A percentile compares a stretch with the other conserved stretches of the same genome.
Evolutionary conservation across 2,329 filamentous ascomycete species (phyloP).

Genomic region (Knufia fluminis): DNA sequence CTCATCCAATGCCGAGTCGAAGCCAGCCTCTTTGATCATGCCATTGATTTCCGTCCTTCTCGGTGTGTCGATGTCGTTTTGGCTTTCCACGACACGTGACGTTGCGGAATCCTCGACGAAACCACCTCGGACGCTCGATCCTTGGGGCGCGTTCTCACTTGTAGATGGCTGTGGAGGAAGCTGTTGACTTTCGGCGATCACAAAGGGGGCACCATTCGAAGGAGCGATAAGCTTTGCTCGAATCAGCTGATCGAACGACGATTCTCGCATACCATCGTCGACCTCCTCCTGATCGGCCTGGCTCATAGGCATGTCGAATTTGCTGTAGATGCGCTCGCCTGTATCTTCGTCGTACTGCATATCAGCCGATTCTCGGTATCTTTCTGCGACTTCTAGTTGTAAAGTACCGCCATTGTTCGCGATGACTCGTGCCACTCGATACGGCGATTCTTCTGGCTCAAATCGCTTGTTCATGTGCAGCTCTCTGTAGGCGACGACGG

Average conservation of each 20-base stretch:
- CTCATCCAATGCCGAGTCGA: conserved; percentile 37
- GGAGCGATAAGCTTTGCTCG: conserved; percentile 54
- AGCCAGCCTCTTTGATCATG: conserved; percentile 42
- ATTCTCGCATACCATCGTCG: conserved; percentile 52
- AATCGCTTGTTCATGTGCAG: conserved; percentile 40
- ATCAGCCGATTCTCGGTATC: conserved; percentile 50
- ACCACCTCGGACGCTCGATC: conserved; percentile 5
- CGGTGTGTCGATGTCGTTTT: conserved; percentile 26
- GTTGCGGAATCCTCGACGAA: conserved; percentile 4
- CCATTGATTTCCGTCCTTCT: conserved; percentile 34
- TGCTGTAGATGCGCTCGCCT: conserved; percentile 64
- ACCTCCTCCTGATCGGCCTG: conserved; percentile 43
- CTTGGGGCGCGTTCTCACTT: background rate
- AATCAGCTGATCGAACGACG: conserved; percentile 55
- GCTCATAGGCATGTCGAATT: conserved; percentile 59
- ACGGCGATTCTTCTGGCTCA: conserved; percentile 40
- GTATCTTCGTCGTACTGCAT: conserved; percentile 54
- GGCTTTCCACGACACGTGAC: conserved; percentile 4
- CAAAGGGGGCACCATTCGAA: background rate
- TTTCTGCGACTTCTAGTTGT: conserved; percentile 56
- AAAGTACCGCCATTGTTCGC: conserved; percentile 47
- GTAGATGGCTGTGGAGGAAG: background rate
- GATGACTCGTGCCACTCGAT: conserved; percentile 58
- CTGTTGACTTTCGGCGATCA: background rate
- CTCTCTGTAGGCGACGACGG: conserved; percentile 39